phyloP scores from a whole-genome alignment of 257 asterid genomes.

The Solanum tarijense region DNA sequence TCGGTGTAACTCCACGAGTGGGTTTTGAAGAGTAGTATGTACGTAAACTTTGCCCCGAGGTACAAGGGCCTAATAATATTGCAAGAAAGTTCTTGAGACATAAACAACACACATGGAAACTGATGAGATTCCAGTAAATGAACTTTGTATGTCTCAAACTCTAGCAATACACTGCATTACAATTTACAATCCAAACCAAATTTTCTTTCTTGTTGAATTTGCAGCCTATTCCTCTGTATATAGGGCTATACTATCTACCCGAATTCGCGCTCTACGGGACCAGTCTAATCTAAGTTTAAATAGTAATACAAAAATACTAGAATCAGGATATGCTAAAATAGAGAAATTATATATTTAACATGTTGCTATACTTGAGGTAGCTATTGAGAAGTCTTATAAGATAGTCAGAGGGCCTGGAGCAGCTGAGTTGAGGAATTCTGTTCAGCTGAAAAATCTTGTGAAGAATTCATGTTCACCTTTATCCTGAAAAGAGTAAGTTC shows the following conservation, averaged over 20 bases:
- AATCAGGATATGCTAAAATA: not conserved
- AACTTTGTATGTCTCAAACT: not conserved
- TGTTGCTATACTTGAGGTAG: conserved; percentile 2
- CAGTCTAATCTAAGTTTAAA: not conserved
- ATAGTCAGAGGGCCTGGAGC: conserved; percentile 5
- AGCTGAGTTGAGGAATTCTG: conserved; percentile 8
- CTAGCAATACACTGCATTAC: not conserved
- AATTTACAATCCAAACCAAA: not conserved
- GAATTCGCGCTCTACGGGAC: not conserved
- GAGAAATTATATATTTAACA: conserved; percentile 5
- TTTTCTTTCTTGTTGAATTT: not conserved
- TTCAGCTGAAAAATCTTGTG: conserved; percentile 41
- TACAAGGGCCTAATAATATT: not conserved
- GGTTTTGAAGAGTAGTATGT: not conserved
- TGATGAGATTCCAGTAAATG: not conserved
- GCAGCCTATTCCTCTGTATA: not conserved
- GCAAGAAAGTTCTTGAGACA: not conserved
- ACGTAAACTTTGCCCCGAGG: not conserved
- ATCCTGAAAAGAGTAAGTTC: conserved; percentile 53
- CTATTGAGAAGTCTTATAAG: conserved; percentile 8
- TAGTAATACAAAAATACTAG: not conserved
- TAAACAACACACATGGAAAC: not conserved
- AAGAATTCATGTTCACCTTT: conserved; percentile 79
- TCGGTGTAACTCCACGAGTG: not conserved
- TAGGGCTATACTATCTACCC: not conserved